phyloP scores from a whole-genome alignment of 1,139 yeast genomes.

The Candida glucosophila region DNA sequence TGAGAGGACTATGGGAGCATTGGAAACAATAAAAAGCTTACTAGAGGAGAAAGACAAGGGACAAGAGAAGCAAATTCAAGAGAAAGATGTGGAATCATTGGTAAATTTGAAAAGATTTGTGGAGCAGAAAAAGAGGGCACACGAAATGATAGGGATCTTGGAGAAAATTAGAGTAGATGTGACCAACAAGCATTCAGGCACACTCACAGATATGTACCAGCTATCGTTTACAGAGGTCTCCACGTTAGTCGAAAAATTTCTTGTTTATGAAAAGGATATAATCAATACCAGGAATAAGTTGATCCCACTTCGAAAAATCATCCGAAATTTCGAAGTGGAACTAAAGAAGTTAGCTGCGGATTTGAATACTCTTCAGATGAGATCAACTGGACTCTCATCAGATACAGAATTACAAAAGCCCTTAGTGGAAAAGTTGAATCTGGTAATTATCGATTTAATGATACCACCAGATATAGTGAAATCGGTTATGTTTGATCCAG shows the following conservation, averaged over 20 bases:
- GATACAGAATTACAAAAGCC: constrained; percentile 43
- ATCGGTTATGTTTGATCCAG: constrained; percentile 38
- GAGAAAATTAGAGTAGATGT: constrained; percentile 14
- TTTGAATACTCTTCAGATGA: constrained; percentile 48
- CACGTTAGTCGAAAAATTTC: constrained; percentile 20
- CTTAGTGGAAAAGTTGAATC: constrained; percentile 53
- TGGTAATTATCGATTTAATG: constrained; percentile 63
- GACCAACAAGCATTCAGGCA: too few relatives aligned
- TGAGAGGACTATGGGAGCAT: too few relatives aligned
- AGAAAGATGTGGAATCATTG: constrained; percentile 2
- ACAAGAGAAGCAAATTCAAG: too few relatives aligned
- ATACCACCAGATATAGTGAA: constrained; percentile 62
- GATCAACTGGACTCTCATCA: constrained; percentile 28
- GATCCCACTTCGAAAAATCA: constrained; percentile 28
- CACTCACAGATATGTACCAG: too few relatives aligned
- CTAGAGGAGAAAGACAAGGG: too few relatives aligned
- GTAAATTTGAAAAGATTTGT: constrained; percentile 5
- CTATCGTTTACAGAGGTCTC: too few relatives aligned
- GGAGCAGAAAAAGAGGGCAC: too few relatives aligned
- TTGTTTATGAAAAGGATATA: constrained; percentile 27
- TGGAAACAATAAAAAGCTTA: too few relatives aligned
- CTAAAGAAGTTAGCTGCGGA: constrained; percentile 52
- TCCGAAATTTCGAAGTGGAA: constrained; percentile 47
- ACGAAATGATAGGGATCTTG: too few relatives aligned
- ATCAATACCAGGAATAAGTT: constrained; percentile 27